Base-by-base conservation (phyloP, 495 filamentous ascomycete genomes). In the Neurospora terricola region DNA sequence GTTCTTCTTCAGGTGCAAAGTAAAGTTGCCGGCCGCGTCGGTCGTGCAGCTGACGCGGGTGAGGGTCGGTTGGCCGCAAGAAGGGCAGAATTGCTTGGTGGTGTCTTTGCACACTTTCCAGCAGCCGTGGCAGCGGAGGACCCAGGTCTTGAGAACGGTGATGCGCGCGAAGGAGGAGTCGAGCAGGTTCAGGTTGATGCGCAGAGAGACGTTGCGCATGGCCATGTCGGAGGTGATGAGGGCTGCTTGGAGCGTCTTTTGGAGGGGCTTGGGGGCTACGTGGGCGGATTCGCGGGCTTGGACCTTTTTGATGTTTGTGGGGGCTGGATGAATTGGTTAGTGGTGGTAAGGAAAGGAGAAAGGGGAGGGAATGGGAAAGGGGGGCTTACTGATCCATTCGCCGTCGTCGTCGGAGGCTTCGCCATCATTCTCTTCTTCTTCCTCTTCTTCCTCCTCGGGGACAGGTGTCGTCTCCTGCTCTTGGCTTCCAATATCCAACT, bases 191-290 rank as follows among this genome's bases (percentile, higher is more conserved):
- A 99, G 87, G 82, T 97, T 97, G 85, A 98, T 96, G 75, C 95
- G 93, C 11, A 99, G 86, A 3, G 95, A 84, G 27, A 98, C 93
- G 78, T 98, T 98, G 83, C 98, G 94, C 89, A 98, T 95, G 54
- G 96, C 95, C 83, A 92, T 98, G 85, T 99, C 96, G 72, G 91
- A 92, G 1, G 96, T 98, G 75, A 98, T 90, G 66, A 93, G 89
- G 11, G 94, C 96, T 12, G 91, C 93, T 79, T 94, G 88, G 76
- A 97, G 91, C 27, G 87, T 87, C 70, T 89, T 87, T 72, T 91
- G 87, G 11, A 83, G 78, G 1, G 84, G 84, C 36, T 87, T 80
- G 5, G 85, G 80, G 0, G 81, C 76, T 4, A 69, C 71, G 7
- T 81, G 78, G 59, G 85, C 85, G 71, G 87, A 85, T 76, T 93